phyloP scores from a whole-genome alignment of 2,329 filamentous ascomycete species.

The Diaporthe longicolla region DNA sequence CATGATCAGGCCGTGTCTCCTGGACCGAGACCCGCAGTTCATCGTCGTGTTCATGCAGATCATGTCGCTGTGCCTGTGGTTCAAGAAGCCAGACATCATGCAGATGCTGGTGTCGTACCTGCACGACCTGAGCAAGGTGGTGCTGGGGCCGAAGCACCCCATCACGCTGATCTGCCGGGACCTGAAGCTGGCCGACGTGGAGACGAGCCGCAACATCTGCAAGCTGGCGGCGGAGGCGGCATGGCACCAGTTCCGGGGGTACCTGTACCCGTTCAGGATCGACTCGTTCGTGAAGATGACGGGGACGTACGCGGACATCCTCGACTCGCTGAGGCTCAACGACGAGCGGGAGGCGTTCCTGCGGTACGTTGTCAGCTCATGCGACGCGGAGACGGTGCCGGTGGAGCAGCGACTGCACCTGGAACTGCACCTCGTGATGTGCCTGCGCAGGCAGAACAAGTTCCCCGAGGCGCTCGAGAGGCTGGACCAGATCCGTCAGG shows the following conservation, averaged over 20 bases:
- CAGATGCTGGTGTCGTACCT: slow-evolving; percentile 32
- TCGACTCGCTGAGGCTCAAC: slow-evolving; percentile 34
- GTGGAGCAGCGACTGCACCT: slow-evolving; percentile 35
- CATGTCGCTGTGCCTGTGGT: slow-evolving; percentile 33
- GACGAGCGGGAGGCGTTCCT: slow-evolving; percentile 36
- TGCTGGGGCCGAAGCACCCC: slow-evolving; percentile 25
- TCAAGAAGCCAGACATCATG: slow-evolving; percentile 35
- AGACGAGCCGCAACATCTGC: slow-evolving; percentile 20
- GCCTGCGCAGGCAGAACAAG: slow-evolving; percentile 30
- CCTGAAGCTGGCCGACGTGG: slow-evolving; percentile 9
- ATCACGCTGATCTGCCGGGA: slow-evolving; percentile 25
- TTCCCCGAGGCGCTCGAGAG: slow-evolving; percentile 29
- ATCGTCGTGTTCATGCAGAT: slow-evolving; percentile 33
- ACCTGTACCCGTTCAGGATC: slow-evolving; percentile 6
- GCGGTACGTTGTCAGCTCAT: neutral
- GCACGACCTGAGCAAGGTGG: slow-evolving; percentile 29
- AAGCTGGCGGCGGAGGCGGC: slow-evolving; percentile 35
- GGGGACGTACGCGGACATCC: slow-evolving; percentile 30
- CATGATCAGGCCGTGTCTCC: slow-evolving; percentile 27
- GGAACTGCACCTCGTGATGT: slow-evolving; percentile 37
- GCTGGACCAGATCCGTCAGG: slow-evolving; percentile 20
- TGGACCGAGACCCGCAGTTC: slow-evolving; percentile 29
- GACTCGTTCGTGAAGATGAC: slow-evolving; percentile 32
- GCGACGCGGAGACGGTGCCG: neutral
- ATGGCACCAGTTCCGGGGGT: slow-evolving; percentile 33